Evolutionary conservation across 306 rosid species (phyloP), one percentile per base, ranked within the genome.

Genomic region (Acacia acuminata): DNA sequence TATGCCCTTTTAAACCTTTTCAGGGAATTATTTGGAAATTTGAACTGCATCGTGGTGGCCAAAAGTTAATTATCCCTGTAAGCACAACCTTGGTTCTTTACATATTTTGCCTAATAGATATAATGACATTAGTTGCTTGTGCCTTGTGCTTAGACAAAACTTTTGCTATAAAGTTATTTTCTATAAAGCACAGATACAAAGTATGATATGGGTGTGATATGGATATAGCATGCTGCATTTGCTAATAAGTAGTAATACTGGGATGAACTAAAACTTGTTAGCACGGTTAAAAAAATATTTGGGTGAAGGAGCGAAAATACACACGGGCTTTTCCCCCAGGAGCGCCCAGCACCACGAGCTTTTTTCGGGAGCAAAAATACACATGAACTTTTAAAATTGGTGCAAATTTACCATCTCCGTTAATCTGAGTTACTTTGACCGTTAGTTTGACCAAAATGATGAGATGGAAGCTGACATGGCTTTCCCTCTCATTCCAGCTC

Each of bases 21-120:
- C 99, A 96, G 99, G 99, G 97, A 48, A 88, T 92, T 82, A 88
- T 73, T 84, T 94, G 97, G 99, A 96, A 85, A 85, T 82, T 96
- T 71, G 97, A 96, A 84, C 84, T 94, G 89, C 89, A 87, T 77
- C 97, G 99, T 0, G 96, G 97, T 55, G 97, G 97, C 55, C 99
- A 96, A 82, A 96, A 94, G 91, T 84, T 96, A 79, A 83, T 94
- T 77, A 36, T 92, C 85, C 99, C 98, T 25, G 99, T 91, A 90
- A 90, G 94, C 44, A 81, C 43, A 77, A 11, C 84, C 82, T 79
- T 70, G 55, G 43, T 78, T 77, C 38, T 73, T 84, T 82, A 71
- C 74, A 8, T 78, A 69, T 76, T 79, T 61, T 63, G 30, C 73
- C 75, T 71, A 24, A 73, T 44, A 51, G 22, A 72, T 58, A 34